A percentile compares a stretch with the other conserved stretches of the same genome.
Evolutionary conservation across 805 yeast genomes (phyloP).

Genomic region (Barnettozyma vustinii): DNA sequence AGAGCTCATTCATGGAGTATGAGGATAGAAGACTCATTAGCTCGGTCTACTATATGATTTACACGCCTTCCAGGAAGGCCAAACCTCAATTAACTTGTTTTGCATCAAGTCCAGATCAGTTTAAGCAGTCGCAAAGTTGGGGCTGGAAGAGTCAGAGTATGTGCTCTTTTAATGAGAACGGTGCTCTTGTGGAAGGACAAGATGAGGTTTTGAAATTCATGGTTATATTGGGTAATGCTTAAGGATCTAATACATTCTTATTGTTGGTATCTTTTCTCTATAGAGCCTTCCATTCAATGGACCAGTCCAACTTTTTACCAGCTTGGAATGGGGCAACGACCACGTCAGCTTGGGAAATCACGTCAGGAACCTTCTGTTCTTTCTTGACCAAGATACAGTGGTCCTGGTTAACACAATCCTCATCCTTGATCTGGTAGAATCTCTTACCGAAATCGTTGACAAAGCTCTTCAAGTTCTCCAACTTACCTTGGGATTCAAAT

Average conservation of each 20-base stretch:
- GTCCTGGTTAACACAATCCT: constrained; percentile 39
- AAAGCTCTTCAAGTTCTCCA: constrained; percentile 66
- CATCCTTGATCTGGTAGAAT: constrained; percentile 59
- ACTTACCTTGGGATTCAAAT: constrained; percentile 59
- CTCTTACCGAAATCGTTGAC: constrained; percentile 67
- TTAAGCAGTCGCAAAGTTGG: constrained; percentile 53
- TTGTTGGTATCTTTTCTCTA: not conserved
- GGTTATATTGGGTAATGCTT: constrained; percentile 44
- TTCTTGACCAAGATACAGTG: constrained; percentile 52
- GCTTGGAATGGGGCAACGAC: constrained; percentile 83
- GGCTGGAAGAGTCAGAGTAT: constrained; percentile 56
- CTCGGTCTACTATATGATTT: constrained; percentile 47
- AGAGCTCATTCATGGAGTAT: constrained; percentile 33
- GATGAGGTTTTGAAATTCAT: constrained; percentile 42
- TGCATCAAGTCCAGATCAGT: constrained; percentile 48
- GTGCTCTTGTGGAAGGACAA: constrained; percentile 39
- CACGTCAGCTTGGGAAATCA: constrained; percentile 39
- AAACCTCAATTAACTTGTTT: constrained; percentile 45
- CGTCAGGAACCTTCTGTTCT: constrained; percentile 53
- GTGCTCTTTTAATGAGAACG: constrained; percentile 47
- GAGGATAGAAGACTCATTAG: constrained; percentile 42
- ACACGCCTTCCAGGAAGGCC: constrained; percentile 45
- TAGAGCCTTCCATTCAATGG: constrained; percentile 58
- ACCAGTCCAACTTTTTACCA: constrained; percentile 69
- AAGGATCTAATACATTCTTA: not conserved